These are phyloP conservation scores for Suhomyces sp. DNA, from an alignment of 805 yeast species.

Conservation along the genomic window DNA sequence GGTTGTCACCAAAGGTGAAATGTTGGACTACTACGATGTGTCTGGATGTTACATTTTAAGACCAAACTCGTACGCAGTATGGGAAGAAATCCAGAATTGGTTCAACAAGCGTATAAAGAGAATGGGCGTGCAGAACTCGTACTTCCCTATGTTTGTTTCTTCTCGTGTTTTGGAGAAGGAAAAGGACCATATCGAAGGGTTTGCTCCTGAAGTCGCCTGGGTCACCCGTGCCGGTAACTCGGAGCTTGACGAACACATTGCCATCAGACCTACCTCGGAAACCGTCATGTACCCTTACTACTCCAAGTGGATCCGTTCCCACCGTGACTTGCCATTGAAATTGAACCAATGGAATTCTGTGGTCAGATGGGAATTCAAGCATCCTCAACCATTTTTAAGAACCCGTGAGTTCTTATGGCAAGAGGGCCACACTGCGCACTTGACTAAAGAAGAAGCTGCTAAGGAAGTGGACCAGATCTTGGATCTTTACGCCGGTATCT, in stretches of 20 bases:
- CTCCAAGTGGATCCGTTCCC: constrained; percentile 98
- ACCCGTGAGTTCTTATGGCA: constrained; percentile 99
- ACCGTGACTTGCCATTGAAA: constrained; percentile 94
- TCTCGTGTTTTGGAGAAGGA: constrained; percentile 90
- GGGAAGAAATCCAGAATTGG: constrained; percentile 92
- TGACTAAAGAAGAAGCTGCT: constrained; percentile 76
- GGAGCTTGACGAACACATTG: constrained; percentile 96
- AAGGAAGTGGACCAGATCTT: constrained; percentile 83
- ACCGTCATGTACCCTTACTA: constrained; percentile 99
- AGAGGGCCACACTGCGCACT: constrained; percentile 98
- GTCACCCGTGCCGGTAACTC: constrained; percentile 94
- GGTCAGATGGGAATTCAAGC: constrained; percentile 99
- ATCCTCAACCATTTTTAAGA: constrained; percentile 98
- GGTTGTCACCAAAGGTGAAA: constrained; percentile 92
- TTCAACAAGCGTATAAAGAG: constrained; percentile 78
- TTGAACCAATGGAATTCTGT: constrained; percentile 99
- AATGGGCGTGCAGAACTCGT: constrained; percentile 90
- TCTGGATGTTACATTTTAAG: constrained; percentile 98
- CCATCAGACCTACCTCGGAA: constrained; percentile 98
- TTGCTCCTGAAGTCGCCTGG: constrained; percentile 99
- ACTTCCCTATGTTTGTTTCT: constrained; percentile 98
- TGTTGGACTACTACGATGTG: constrained; percentile 97
- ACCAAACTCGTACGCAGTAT: constrained; percentile 89
- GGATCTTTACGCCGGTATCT: constrained; percentile 79
- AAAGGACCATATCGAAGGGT: constrained; percentile 98